A percentile compares a stretch with the other conserved stretches of the same genome.
Evolutionary conservation across 805 yeast species (phyloP).

Genomic region (Metschnikowia peoriensis): DNA sequence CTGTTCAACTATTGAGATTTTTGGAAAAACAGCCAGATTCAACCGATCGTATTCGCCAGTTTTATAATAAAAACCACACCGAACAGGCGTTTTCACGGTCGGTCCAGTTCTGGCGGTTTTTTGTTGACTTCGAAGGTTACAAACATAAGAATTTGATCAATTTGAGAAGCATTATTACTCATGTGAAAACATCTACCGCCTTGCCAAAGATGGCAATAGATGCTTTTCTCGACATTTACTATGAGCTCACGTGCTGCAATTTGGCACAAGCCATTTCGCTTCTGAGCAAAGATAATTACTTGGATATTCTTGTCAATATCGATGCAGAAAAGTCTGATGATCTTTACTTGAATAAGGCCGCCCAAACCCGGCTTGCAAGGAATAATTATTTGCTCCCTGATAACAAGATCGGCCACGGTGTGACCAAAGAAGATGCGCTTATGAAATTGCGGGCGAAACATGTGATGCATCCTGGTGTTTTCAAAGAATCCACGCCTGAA

Average conservation of each 20-base stretch:
- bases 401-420: not conserved
- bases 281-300: slow-evolving; percentile 16
- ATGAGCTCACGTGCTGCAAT: slow-evolving; percentile 22
- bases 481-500: slow-evolving; percentile 34
- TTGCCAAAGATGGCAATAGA: slow-evolving; percentile 51
- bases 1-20: slow-evolving; percentile 26
- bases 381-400: slow-evolving; percentile 19
- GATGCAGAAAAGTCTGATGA: slow-evolving; percentile 28
- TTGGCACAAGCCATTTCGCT: slow-evolving; percentile 19
- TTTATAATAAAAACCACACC: slow-evolving; percentile 28
- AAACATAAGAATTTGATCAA: slow-evolving; percentile 42
- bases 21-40: slow-evolving; percentile 29
- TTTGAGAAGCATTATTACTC: slow-evolving; percentile 43
- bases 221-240: slow-evolving; percentile 32
- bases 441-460: slow-evolving; percentile 22
- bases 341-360: slow-evolving; percentile 25
- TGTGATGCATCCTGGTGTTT: slow-evolving; percentile 35
- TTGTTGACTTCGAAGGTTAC: slow-evolving; percentile 51
- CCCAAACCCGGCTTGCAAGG: slow-evolving; percentile 22
- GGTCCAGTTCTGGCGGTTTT: slow-evolving; percentile 55
- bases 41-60: slow-evolving; percentile 18
- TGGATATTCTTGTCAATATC: slow-evolving; percentile 13
- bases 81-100: slow-evolving; percentile 38
- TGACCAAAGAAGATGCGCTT: slow-evolving; percentile 22
- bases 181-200: slow-evolving; percentile 43